These are phyloP conservation scores for Thermothielavioides terrestris DNA, from an alignment of 495 filamentous ascomycete species.

Conservation along the genomic window DNA sequence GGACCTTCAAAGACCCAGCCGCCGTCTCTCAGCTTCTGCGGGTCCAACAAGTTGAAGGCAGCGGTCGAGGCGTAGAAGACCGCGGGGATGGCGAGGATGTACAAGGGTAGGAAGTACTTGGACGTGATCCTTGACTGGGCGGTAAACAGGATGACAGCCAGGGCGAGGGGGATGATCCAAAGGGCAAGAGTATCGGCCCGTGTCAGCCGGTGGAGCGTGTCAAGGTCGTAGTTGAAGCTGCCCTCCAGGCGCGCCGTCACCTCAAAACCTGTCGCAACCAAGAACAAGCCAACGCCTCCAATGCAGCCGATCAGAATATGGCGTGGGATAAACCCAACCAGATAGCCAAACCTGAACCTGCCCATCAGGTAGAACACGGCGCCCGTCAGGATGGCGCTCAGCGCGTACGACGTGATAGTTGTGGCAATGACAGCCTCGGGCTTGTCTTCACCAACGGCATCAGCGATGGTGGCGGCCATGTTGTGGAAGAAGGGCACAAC, in stretches of 20 bases:
- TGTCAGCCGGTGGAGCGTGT: constrained; percentile 66
- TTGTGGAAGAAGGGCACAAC: constrained; percentile 96
- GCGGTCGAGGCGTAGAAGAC: constrained; percentile 77
- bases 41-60: constrained; percentile 52
- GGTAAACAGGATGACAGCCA: constrained; percentile 68
- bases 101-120: constrained; percentile 76
- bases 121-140: constrained; percentile 66
- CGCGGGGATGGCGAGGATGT: constrained; percentile 70
- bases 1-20: constrained; percentile 92
- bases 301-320: constrained; percentile 97
- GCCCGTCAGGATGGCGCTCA: constrained; percentile 87
- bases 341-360: constrained; percentile 69
- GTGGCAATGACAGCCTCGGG: constrained; percentile 82
- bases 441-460: constrained; percentile 66
- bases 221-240: constrained; percentile 66
- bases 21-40: constrained; percentile 51
- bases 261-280: constrained; percentile 83
- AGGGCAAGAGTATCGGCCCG: constrained; percentile 62
- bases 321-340: constrained; percentile 92
- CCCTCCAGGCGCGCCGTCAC: constrained; percentile 86
- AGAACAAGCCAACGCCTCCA: constrained; percentile 94
- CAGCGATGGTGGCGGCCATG: constrained; percentile 86
- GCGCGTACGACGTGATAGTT: constrained; percentile 79
- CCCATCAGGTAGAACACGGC: constrained; percentile 88
- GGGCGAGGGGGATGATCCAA: constrained; percentile 70